Evolutionary conservation across 257 asterid genomes (phyloP).

Genomic region (Anisodus tanguticus): DNA sequence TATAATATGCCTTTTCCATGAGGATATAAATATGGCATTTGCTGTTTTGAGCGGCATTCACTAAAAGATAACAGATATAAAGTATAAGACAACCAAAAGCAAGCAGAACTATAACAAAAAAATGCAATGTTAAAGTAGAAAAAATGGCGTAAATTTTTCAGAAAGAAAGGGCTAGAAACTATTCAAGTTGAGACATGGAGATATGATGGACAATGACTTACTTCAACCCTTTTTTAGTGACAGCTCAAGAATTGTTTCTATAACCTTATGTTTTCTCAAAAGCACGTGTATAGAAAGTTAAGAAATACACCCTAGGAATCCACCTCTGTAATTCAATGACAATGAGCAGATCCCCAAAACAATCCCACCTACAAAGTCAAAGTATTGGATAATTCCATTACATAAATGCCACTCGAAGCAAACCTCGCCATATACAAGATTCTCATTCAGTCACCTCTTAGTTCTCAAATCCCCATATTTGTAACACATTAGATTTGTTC

Average conservation of each 20-base stretch:
- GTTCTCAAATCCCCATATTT: neutral
- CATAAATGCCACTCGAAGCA: neutral
- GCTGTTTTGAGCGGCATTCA: conserved; percentile 57
- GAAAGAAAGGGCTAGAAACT: neutral
- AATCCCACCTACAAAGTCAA: neutral
- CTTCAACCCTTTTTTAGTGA: neutral
- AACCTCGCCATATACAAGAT: neutral
- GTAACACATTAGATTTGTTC: neutral
- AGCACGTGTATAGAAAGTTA: neutral
- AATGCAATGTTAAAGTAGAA: neutral
- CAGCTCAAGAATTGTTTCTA: neutral
- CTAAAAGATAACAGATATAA: conserved; percentile 38
- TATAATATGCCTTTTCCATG: conserved; percentile 44
- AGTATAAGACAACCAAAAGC: neutral
- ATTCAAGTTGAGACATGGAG: neutral
- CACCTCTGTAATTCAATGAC: neutral
- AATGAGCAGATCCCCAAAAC: neutral
- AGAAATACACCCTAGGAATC: neutral
- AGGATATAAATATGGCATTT: conserved; percentile 44
- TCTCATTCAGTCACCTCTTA: neutral
- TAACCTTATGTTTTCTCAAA: neutral
- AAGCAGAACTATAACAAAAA: neutral
- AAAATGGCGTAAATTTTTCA: no score
- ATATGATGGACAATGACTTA: no score
- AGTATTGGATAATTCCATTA: neutral